These are phyloP conservation scores for Emiliania huxleyi DNA, from an alignment of 78 protist genomes.

Conservation along the genomic window DNA sequence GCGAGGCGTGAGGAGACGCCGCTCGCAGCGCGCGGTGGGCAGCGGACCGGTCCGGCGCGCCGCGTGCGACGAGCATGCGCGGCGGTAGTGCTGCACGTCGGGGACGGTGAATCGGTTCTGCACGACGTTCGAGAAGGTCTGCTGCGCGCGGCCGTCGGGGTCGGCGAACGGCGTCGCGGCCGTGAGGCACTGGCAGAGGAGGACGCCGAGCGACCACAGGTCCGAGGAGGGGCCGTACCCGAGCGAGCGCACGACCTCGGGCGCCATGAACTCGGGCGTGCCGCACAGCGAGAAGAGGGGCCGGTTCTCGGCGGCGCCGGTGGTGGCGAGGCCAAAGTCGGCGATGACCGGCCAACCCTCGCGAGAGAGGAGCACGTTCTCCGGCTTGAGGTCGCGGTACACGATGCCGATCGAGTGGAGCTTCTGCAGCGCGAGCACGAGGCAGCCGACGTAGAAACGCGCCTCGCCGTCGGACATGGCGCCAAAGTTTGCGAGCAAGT, in stretches of 20 bases:
- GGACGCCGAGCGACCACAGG: constrained; percentile 35
- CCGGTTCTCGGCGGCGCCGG: neutral
- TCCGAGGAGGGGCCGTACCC: neutral
- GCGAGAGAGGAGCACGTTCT: constrained; percentile 45
- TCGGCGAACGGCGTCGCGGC: neutral
- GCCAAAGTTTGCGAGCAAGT: neutral
- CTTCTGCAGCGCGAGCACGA: neutral
- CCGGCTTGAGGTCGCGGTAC: constrained; percentile 71
- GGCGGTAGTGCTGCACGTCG: neutral
- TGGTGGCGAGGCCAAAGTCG: constrained; percentile 49
- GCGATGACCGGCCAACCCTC: constrained; percentile 56
- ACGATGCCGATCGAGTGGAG: constrained; percentile 31
- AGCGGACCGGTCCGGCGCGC: neutral
- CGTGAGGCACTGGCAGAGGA: neutral
- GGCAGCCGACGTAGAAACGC: constrained; percentile 9
- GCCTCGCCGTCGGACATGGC: neutral
- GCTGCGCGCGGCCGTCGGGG: neutral
- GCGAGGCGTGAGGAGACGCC: too few species aligned
- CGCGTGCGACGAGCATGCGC: neutral
- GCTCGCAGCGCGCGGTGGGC: too few species aligned
- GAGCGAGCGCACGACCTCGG: constrained; percentile 82
- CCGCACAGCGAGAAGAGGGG: constrained; percentile 57
- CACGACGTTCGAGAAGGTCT: neutral
- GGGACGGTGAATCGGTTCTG: neutral
- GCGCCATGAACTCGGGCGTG: constrained; percentile 95